phyloP scores from a whole-genome alignment of 352 stramenopile genomes.

The Globisporangium cederbergense region DNA sequence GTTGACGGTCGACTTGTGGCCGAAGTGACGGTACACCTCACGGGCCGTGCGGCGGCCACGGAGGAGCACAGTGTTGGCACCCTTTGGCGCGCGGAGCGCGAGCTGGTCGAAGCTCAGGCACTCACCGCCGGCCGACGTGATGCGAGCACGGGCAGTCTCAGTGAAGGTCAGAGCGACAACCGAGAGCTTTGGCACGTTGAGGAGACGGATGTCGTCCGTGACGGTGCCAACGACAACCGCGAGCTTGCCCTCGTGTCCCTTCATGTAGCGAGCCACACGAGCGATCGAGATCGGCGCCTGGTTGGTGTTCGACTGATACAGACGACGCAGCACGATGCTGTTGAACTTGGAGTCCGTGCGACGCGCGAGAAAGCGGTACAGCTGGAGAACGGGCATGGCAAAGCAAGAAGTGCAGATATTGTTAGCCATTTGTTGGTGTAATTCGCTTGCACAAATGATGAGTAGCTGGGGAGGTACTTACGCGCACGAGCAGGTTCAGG shows the following conservation, averaged over 20 bases:
- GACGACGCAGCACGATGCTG: slow-evolving; percentile 96
- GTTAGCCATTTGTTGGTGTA: neutral
- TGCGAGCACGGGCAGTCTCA: slow-evolving; percentile 96
- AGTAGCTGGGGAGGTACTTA: slow-evolving; percentile 24
- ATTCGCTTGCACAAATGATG: slow-evolving; percentile 26
- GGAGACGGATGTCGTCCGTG: slow-evolving; percentile 98
- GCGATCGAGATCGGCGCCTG: slow-evolving; percentile 96
- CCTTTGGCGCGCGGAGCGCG: slow-evolving; percentile 95
- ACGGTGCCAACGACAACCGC: slow-evolving; percentile 98
- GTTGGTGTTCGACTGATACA: slow-evolving; percentile 99
- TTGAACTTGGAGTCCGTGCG: slow-evolving; percentile 99
- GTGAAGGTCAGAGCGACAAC: slow-evolving; percentile 98
- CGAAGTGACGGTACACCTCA: slow-evolving; percentile 98
- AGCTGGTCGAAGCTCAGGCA: slow-evolving; percentile 99
- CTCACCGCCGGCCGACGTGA: slow-evolving; percentile 97
- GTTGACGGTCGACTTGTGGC: slow-evolving; percentile 95
- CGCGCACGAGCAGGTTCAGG: slow-evolving; percentile 96
- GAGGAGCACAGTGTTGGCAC: slow-evolving; percentile 98
- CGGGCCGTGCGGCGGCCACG: slow-evolving; percentile 96
- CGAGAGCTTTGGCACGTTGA: slow-evolving; percentile 94
- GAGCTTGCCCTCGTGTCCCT: slow-evolving; percentile 98
- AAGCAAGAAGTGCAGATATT: neutral
- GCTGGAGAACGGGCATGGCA: slow-evolving; percentile 21
- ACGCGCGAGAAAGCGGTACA: slow-evolving; percentile 97
- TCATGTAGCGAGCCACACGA: slow-evolving; percentile 97